These are phyloP conservation scores for Castanea sativa DNA, from an alignment of 306 rosid species.

Conservation along the genomic window DNA sequence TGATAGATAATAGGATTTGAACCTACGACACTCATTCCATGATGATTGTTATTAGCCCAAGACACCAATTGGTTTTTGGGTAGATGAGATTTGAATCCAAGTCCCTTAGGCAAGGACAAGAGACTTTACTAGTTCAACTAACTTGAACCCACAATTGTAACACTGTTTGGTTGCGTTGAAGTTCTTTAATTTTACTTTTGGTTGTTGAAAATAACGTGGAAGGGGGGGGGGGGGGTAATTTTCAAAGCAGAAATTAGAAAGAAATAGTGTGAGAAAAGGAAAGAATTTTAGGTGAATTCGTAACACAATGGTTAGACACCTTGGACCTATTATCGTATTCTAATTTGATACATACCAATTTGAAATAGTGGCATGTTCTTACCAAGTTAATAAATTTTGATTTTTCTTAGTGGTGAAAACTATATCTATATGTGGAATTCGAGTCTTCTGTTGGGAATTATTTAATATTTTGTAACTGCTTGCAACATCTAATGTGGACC, in stretches of 20 bases:
- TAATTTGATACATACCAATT: neutral
- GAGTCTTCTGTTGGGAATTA: neutral
- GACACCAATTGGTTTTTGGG: no score
- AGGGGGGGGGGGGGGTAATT: neutral
- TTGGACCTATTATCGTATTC: neutral
- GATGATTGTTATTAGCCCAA: no score
- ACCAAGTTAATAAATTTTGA: neutral
- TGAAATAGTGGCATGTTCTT: neutral
- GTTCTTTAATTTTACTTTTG: neutral
- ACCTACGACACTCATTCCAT: no score
- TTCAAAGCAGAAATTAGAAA: neutral
- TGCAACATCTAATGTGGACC: neutral
- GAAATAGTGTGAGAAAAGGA: neutral
- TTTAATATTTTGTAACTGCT: neutral
- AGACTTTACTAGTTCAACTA: no score
- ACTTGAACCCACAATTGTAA: no score
- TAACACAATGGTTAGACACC: neutral
- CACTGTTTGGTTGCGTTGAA: neutral
- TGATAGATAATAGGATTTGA: no score
- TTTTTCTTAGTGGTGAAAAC: neutral
- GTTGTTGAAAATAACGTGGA: neutral
- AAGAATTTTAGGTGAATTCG: neutral
- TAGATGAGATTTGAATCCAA: no score
- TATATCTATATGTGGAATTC: neutral
- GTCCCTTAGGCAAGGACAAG: no score